Conservation (phyloP, 805 yeast species). For the Myxozyma udenii region DNA sequence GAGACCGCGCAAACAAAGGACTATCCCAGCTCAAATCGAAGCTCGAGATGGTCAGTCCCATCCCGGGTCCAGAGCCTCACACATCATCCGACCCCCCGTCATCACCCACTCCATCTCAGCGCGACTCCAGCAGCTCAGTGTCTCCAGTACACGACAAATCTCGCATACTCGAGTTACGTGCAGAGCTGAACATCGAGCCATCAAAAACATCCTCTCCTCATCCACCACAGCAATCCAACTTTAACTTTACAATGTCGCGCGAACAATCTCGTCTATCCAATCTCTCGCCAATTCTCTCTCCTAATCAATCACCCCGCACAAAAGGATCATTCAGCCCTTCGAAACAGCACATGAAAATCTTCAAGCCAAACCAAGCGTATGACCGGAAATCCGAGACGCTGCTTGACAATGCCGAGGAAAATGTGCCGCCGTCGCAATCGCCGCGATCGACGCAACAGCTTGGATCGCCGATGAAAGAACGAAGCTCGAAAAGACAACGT, state of each 20-base stretch:
- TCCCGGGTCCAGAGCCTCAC: conserved; percentile 5
- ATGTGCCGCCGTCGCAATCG: not conserved
- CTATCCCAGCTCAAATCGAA: conserved; percentile 11
- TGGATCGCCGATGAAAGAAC: conserved; percentile 27
- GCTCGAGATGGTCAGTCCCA: conserved; percentile 23
- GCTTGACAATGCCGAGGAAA: conserved; percentile 11
- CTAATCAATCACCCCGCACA: too few relatives aligned
- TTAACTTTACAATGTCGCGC: conserved; percentile 12
- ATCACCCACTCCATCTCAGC: too few relatives aligned
- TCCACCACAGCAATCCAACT: conserved; percentile 24
- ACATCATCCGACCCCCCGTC: not conserved
- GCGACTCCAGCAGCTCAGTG: too few relatives aligned
- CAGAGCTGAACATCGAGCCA: conserved; percentile 12
- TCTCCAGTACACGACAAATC: not conserved
- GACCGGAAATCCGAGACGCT: conserved; percentile 32
- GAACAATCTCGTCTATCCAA: not conserved
- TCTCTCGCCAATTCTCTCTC: too few relatives aligned
- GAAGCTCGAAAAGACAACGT: conserved; percentile 18
- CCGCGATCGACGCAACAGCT: not conserved
- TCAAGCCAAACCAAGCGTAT: conserved; percentile 34
- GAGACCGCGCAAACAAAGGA: not conserved
- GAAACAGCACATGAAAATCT: conserved; percentile 31
- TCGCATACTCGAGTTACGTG: conserved; percentile 2
- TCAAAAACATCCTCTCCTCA: conserved; percentile 15
- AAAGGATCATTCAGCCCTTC: too few relatives aligned